These are phyloP conservation scores for Carpinus fangiana DNA, from an alignment of 306 rosid genomes.

Conservation along the genomic window DNA sequence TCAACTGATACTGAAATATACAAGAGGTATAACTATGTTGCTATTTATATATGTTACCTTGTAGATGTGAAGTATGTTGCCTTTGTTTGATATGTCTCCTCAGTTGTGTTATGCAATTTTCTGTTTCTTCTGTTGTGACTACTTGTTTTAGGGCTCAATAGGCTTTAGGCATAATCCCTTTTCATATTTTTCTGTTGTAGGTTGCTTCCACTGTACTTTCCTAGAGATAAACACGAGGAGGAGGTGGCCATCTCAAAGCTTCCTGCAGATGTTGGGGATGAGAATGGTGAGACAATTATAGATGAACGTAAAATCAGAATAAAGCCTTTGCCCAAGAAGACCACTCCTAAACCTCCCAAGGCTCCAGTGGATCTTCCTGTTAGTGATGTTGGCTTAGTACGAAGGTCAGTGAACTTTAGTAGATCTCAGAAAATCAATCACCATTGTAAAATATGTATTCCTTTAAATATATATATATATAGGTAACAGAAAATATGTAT, in stretches of 20 bases:
- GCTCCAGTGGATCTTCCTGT: constrained; percentile 68
- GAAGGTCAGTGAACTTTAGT: constrained; percentile 57
- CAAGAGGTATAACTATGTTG: constrained; percentile 59
- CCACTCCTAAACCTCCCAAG: constrained; percentile 47
- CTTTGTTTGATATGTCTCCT: background rate
- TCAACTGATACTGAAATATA: constrained; percentile 87
- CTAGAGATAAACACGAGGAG: constrained; percentile 95
- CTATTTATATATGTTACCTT: background rate
- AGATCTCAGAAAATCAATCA: background rate
- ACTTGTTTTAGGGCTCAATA: constrained; percentile 8
- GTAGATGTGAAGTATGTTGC: background rate
- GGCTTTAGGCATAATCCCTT: constrained; percentile 21
- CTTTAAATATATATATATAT: no score
- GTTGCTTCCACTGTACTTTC: constrained; percentile 96
- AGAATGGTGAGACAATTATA: constrained; percentile 91
- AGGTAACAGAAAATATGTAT: background rate
- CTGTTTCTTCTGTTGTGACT: constrained; percentile 12
- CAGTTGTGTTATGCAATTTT: background rate
- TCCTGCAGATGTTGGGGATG: constrained; percentile 99
- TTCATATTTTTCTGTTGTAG: constrained; percentile 41
- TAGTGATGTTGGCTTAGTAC: constrained; percentile 66
- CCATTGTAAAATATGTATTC: background rate
- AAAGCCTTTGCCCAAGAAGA: constrained; percentile 81
- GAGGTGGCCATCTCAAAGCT: constrained; percentile 81
- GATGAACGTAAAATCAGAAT: constrained; percentile 98